These are phyloP conservation scores for Quercus wislizeni DNA, from an alignment of 306 rosid genomes.

Conservation along the genomic window DNA sequence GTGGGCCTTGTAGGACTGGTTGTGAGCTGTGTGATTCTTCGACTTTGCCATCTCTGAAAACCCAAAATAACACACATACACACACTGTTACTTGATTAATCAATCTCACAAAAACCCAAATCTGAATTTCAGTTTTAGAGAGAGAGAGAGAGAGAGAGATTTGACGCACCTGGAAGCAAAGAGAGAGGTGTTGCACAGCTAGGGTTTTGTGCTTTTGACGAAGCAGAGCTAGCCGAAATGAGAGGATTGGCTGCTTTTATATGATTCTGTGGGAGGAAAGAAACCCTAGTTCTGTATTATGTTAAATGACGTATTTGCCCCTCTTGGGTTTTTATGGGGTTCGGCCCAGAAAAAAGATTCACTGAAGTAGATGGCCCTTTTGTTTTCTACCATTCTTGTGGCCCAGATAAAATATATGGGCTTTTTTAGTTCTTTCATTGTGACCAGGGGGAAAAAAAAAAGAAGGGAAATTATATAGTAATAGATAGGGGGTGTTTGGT, in stretches of 20 bases:
- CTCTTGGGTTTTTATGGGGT: background rate
- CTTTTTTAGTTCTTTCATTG: too few relatives aligned
- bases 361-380: too few relatives aligned
- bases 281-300: conserved; percentile 36
- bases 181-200: background rate
- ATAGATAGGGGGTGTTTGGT: too few relatives aligned
- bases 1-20: conserved; percentile 98
- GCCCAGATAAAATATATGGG: too few relatives aligned
- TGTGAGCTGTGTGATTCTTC: conserved; percentile 99
- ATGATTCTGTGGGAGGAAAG: conserved; percentile 1
- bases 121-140: background rate
- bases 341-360: background rate
- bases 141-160: background rate
- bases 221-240: background rate
- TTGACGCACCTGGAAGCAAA: conserved; percentile 9
- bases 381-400: too few relatives aligned
- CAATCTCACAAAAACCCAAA: background rate
- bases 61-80: background rate
- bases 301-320: conserved; percentile 30
- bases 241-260: background rate
- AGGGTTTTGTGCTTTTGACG: conserved; percentile 24
- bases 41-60: conserved; percentile 95
- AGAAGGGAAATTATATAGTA: too few relatives aligned
- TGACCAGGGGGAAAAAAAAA: too few relatives aligned
- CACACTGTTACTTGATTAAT: background rate